A percentile compares a stretch with the other conserved stretches of the same genome.
phyloP scores from a whole-genome alignment of 2,329 filamentous ascomycete genomes.

The Microdochium trichocladiopsis region DNA sequence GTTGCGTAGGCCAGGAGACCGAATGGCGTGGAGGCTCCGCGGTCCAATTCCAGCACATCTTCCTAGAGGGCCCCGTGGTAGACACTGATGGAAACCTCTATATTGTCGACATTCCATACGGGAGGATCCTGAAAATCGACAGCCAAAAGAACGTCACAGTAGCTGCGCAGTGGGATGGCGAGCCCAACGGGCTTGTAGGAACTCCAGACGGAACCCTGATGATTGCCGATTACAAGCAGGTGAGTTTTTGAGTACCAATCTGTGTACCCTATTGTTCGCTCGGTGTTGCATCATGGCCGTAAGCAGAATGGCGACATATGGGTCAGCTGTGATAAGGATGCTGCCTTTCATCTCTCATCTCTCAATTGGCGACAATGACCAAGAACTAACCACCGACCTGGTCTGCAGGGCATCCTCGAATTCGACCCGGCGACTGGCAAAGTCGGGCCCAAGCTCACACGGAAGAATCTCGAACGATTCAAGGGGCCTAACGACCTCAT shows the following conservation, averaged over 20 bases:
- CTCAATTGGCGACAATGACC: too few species aligned
- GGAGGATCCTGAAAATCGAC: conserved; percentile 27
- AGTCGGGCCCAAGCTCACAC: conserved; percentile 21
- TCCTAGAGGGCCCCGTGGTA: conserved; percentile 29
- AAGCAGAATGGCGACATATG: too few species aligned
- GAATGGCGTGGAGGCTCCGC: conserved; percentile 31
- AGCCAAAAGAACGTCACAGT: conserved; percentile 18
- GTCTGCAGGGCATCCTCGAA: conserved; percentile 24
- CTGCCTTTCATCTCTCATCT: too few species aligned
- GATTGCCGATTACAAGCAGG: conserved; percentile 34
- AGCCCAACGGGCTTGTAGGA: conserved; percentile 30
- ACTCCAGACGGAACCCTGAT: conserved; percentile 23
- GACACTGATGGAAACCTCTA: conserved; percentile 24
- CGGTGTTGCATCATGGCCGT: too few species aligned
- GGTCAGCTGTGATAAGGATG: too few species aligned
- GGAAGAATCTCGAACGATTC: conserved; percentile 32
- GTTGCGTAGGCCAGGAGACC: conserved; percentile 21
- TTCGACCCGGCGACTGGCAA: conserved; percentile 21
- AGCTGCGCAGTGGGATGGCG: conserved; percentile 27
- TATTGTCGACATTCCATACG: conserved; percentile 30
- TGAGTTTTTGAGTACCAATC: conserved; percentile 10
- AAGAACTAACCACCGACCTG: too few species aligned
- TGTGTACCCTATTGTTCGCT: too few species aligned
- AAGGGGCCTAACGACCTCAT: conserved; percentile 35
- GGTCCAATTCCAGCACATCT: conserved; percentile 25